Evolutionary conservation across 331 rosid genomes (phyloP).

Genomic region (Quercus tomentella): DNA sequence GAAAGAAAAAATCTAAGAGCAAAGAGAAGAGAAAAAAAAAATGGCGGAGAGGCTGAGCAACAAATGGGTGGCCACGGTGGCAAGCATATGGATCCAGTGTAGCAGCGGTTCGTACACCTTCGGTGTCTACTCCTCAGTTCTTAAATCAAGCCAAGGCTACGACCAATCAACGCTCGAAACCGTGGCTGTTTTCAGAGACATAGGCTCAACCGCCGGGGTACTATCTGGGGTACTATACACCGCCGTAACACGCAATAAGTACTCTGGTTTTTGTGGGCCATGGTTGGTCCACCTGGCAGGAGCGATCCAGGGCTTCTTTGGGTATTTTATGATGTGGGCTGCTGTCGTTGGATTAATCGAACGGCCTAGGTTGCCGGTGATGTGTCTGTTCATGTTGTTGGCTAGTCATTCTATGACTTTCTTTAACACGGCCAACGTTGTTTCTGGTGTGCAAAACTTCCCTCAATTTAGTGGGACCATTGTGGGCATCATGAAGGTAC

Average conservation of each 20-base stretch:
- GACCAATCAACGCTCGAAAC: conserved; percentile 85
- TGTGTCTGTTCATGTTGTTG: conserved; percentile 71
- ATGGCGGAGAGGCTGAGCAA: conserved; percentile 27
- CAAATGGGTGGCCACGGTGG: conserved; percentile 63
- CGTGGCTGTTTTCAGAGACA: conserved; percentile 84
- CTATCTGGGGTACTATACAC: conserved; percentile 81
- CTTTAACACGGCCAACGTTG: conserved; percentile 68
- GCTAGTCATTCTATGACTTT: conserved; percentile 69
- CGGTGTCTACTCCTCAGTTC: conserved; percentile 69
- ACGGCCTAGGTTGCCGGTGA: conserved; percentile 52
- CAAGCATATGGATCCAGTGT: conserved; percentile 78
- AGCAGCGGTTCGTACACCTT: conserved; percentile 81
- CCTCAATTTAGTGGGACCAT: conserved; percentile 69
- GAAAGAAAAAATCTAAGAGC: not conserved
- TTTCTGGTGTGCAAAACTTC: conserved; percentile 74
- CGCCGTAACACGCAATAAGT: conserved; percentile 38
- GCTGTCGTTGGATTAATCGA: conserved; percentile 55
- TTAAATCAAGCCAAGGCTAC: conserved; percentile 69
- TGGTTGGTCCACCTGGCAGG: conserved; percentile 72
- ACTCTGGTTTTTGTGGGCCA: conserved; percentile 36
- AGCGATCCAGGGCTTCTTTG: conserved; percentile 53
- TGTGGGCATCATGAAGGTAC: conserved; percentile 63
- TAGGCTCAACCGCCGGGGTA: conserved; percentile 80
- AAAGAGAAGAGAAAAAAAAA: not conserved
- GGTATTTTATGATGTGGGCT: conserved; percentile 68